Conservation (phyloP, 2,329 filamentous ascomycete species). For the Hypoxylon sp. region DNA sequence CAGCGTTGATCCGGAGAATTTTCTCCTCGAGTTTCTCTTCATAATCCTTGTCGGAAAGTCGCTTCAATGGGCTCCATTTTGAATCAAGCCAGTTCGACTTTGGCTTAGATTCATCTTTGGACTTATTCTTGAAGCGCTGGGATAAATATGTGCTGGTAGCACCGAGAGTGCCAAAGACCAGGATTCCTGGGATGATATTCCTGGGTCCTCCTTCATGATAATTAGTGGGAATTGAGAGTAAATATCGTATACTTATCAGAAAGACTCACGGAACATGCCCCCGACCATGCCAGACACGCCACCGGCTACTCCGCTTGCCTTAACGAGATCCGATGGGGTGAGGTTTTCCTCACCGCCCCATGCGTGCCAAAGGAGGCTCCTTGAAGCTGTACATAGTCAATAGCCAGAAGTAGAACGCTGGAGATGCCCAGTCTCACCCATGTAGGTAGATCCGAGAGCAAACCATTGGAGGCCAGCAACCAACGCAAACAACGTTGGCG, state of each 20-base stretch:
- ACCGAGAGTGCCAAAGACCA: constrained; percentile 64
- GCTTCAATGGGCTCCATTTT: constrained; percentile 80
- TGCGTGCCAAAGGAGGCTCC: constrained; percentile 63
- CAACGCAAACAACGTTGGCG: constrained; percentile 78
- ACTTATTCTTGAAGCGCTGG: constrained; percentile 36
- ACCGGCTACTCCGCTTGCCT: constrained; percentile 79
- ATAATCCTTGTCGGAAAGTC: constrained; percentile 80
- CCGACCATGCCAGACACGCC: constrained; percentile 75
- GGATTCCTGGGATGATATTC: constrained; percentile 67
- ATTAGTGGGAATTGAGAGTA: constrained; percentile 20
- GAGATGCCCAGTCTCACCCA: constrained; percentile 66
- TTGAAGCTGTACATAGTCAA: constrained; percentile 61
- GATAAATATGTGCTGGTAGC: constrained; percentile 55
- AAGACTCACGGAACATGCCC: constrained; percentile 67
- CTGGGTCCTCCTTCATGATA: constrained; percentile 63
- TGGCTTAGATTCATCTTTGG: constrained; percentile 36
- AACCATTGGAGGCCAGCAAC: constrained; percentile 86
- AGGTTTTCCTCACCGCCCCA: constrained; percentile 68
- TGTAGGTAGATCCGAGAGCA: constrained; percentile 81
- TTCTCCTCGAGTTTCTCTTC: constrained; percentile 78
- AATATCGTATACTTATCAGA: constrained; percentile 24
- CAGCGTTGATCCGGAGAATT: constrained; percentile 78
- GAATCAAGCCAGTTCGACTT: constrained; percentile 65
- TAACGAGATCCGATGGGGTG: constrained; percentile 72
- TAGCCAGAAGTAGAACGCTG: neutral